Conservation (phyloP, 2,329 filamentous ascomycete genomes). For the Colletotrichum sp. region DNA sequence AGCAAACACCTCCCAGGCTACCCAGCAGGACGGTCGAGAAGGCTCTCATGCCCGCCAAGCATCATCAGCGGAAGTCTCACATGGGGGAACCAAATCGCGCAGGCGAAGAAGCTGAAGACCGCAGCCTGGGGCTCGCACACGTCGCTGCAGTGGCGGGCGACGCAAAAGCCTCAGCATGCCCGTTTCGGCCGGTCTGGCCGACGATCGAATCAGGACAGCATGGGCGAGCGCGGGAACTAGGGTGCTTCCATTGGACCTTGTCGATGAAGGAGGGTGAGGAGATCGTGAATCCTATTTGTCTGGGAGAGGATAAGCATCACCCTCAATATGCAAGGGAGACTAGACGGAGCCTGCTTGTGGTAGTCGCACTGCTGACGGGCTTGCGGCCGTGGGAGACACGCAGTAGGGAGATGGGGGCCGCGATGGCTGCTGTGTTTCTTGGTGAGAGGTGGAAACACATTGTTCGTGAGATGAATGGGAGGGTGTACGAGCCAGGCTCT, state of each 20-base stretch:
- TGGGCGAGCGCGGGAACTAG: neutral
- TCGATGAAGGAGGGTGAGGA: neutral
- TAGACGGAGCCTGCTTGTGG: slow-evolving; percentile 6
- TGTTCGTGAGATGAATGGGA: neutral
- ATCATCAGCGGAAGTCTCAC: neutral
- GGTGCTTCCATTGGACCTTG: neutral
- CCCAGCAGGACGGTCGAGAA: neutral
- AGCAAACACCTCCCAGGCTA: neutral
- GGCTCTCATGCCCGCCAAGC: neutral
- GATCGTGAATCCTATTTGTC: neutral
- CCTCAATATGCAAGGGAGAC: neutral
- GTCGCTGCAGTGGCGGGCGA: neutral
- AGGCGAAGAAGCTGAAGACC: neutral
- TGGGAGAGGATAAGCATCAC: neutral
- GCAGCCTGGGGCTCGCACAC: neutral
- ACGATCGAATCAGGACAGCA: neutral
- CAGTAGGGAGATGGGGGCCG: neutral
- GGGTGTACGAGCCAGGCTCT: neutral
- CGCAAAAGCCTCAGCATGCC: slow-evolving; percentile 2
- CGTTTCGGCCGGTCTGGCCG: slow-evolving; percentile 5
- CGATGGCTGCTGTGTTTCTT: neutral
- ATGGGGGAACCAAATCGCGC: neutral
- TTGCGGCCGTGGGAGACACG: neutral
- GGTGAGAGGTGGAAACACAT: neutral
- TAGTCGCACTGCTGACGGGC: neutral